Evolutionary conservation across 2,329 filamentous ascomycete species (phyloP).

Genomic region (Aureobasidium sp.): DNA sequence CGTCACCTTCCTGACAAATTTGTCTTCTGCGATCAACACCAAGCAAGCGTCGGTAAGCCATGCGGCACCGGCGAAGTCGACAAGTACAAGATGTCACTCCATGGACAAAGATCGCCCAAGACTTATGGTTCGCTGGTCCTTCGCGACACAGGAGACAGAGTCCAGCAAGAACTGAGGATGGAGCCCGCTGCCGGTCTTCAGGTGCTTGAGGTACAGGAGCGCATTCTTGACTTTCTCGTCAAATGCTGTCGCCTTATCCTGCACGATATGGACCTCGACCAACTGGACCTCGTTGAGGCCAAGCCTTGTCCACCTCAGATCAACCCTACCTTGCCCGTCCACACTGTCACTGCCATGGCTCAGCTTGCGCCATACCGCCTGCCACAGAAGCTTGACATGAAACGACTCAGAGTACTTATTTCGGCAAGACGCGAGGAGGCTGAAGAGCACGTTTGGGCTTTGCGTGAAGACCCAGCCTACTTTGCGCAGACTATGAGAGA

Average conservation of each 20-base stretch:
- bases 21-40: slow-evolving; percentile 35
- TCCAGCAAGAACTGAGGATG: slow-evolving; percentile 1
- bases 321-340: background rate
- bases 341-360: slow-evolving; percentile 20
- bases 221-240: slow-evolving; percentile 42
- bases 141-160: slow-evolving; percentile 35
- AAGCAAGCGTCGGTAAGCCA: slow-evolving; percentile 16
- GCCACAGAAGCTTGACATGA: slow-evolving; percentile 41
- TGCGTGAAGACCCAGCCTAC: slow-evolving; percentile 53
- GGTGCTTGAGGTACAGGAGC: slow-evolving; percentile 45
- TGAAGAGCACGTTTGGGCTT: slow-evolving; percentile 47
- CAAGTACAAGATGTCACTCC: slow-evolving; percentile 22
- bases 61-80: slow-evolving; percentile 6
- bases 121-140: slow-evolving; percentile 23
- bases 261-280: slow-evolving; percentile 38
- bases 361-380: slow-evolving; percentile 47
- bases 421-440: slow-evolving; percentile 34
- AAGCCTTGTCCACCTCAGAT: slow-evolving; percentile 15
- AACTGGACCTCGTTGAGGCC: slow-evolving; percentile 16
- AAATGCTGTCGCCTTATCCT: slow-evolving; percentile 41
- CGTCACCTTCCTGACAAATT: slow-evolving; percentile 42
- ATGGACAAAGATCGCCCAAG: slow-evolving; percentile 23
- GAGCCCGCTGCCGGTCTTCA: slow-evolving; percentile 26
- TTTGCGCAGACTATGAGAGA: slow-evolving; percentile 41
- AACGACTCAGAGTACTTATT: slow-evolving; percentile 38